Base-by-base conservation (phyloP, 208 protist genomes). In the Wallacemonas sp. region DNA sequence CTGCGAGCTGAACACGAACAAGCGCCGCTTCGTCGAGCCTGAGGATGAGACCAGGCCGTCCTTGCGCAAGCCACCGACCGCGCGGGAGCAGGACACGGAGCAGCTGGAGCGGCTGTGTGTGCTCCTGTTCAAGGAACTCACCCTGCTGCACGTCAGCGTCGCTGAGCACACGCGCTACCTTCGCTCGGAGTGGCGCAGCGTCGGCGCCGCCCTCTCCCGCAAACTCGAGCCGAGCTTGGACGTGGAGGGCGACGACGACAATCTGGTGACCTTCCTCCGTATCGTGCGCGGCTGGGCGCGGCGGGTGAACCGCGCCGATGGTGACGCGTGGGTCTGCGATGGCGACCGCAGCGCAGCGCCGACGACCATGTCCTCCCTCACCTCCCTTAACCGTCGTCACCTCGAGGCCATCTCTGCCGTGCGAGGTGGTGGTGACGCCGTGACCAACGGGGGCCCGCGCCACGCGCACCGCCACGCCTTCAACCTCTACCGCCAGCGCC, bases 61-160 rank as follows among this genome's bases (percentile, higher is more conserved):
- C 33, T 21, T 67, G 21, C 58, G 52, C 52, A 58, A 58, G 32
- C 55, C 56, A 43, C 57, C 33, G 17, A 23, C 9, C 49, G 29
- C 67, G 16, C 60, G 46, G 26, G 30, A 32, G 47, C 2, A 21
- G 38, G 57, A 60, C n/a, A 24, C 60, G 24, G 4, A 56, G 54
- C 29, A 61, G 33, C 58, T 74, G n/a, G 52, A 73, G 49, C 58
- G 39, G 16, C 39, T 29, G 23, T 61, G 62, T 21, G 29, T 61
- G 36, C 70, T 81, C n/a, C 29, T 81, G 43, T 63, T 61, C 36
- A 76, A 76, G 75, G 65, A 81, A 65, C 43, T 81, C 2, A 23
- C 58, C 11, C n/a, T 81, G 6, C 14, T 72, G 16, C 71, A 81
- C 55, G 66, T 65, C 11, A 69, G 65, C 1, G 34, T 81, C 6